Evolutionary conservation across 2,329 filamentous ascomycete species (phyloP), one percentile per base, ranked within the genome.

Genomic region (Neodidymelliopsis sp.): DNA sequence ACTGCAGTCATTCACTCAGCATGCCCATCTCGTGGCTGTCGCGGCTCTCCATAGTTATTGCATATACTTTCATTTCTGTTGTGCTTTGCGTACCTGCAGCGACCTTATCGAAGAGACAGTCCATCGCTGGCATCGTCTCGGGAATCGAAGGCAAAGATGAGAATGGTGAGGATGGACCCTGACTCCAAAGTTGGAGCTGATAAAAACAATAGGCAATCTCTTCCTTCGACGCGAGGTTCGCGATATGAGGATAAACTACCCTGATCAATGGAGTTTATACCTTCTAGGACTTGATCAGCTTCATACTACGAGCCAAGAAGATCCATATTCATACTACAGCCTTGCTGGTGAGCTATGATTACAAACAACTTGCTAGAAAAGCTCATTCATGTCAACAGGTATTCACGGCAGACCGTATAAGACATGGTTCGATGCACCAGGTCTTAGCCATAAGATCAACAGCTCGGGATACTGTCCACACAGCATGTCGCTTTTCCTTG

Each of bases 211-310:
- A 73, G 70, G 65, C 12, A 56, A 64, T 27, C 62, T 62, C 1
- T 59, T 59, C 12, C 48, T 70, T n/a, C 82, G 90, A 44, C 79
- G 79, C 31, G 89, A 95, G 60, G 81, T 95, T 49, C 79, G 85
- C 24, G 77, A 88, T 31, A 77, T 95, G 57, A 56, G 62, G 41
- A 73, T 81, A 30, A 82, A 90, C 45, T 61, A 57, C 24, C 68
- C 81, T 1, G 84, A 90, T 57, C 80, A 82, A 65, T 91, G 87
- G 84, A 90, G 87, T 62, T 73, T 95, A 24, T 95, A 88, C 69
- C 75, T 96, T 15, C 81, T 93, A 34, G 88, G 86, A 3, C 78
- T 95, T 47, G 82, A 81, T 59, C 82, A 85, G 73, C 84, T 93
- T 73, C 87, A 91, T 69, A 79, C 77, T 43, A 80, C 80, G 19